Base-by-base conservation (phyloP, 2,329 filamentous ascomycete species). In the Fusarium compactum region DNA sequence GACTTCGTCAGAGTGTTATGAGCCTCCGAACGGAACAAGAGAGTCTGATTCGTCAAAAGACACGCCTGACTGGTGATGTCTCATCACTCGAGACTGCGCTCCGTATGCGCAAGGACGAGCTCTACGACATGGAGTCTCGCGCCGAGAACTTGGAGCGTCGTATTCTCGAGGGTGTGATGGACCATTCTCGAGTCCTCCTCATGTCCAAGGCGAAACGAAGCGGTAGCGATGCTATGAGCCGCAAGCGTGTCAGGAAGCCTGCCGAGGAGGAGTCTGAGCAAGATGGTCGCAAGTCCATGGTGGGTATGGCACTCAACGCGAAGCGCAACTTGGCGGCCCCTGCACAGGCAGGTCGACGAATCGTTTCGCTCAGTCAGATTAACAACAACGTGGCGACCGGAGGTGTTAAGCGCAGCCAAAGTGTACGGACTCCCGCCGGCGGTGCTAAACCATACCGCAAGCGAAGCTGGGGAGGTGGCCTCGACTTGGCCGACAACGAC, bases 131-230 rank as follows among this genome's bases (percentile, higher is more conserved):
- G 92, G 95, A 98, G 78, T 85, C 87, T 14, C 92, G 95, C 67
- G 96, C 95, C 5, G 94, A 98, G 78, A 89, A 90, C 6, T 85
- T 99, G 25, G 96, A 99, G 82, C 92, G 95, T 55, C 91, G 96
- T 27, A 97, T 99, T 72, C 84, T 99, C 32, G 95, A 98, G 71
- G 95, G 95, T 27, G 93, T 98, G 68, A 97, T 99, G 82, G 95
- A 98, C 74, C 95, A 98, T 78, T 98, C 95, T 22, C 92, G 95
- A 9, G 90, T 95, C 27, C 86, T 98, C n/a, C 87, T 98, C 62
- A 92, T 96, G 84, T 85, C 89, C 71, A 91, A 93, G 82, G 82
- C 87, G 6, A 82, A 79, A 71, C 85, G 84, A 73, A 70, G 62
- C 45, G 81, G 81, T 14, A 81, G 84, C 14, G 87, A 89, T 56